Evolutionary conservation across 2,329 filamentous ascomycete genomes (phyloP).

Genomic region (Alternaria tenuissima): DNA sequence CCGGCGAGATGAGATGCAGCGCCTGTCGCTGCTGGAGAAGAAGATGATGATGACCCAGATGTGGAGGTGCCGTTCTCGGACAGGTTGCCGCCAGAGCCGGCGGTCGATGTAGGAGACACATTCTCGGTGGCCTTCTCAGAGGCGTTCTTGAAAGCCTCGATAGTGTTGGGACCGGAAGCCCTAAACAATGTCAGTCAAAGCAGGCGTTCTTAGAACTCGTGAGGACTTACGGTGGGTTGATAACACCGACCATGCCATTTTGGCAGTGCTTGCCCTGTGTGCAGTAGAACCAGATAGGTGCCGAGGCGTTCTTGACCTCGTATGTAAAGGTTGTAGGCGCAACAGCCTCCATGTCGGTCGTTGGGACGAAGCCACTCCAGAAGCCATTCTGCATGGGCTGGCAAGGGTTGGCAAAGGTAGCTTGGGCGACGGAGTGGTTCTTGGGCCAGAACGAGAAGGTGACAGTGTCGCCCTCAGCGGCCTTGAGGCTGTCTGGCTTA

Average conservation of each 20-base stretch:
- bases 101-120: conserved; percentile 35
- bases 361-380: conserved; percentile 50
- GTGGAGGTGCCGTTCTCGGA: conserved; percentile 28
- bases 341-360: conserved; percentile 30
- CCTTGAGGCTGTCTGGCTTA: conserved; percentile 45
- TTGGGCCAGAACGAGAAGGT: conserved; percentile 52
- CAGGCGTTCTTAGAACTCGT: neutral
- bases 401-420: conserved; percentile 47
- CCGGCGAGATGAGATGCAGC: conserved; percentile 39
- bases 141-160: conserved; percentile 37
- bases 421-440: conserved; percentile 52
- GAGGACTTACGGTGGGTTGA: conserved; percentile 49
- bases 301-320: conserved; percentile 46
- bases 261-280: conserved; percentile 51
- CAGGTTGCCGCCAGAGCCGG: conserved; percentile 37
- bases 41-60: conserved; percentile 15
- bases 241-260: conserved; percentile 51
- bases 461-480: conserved; percentile 49
- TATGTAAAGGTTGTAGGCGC: conserved; percentile 43
- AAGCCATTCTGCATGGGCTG: conserved; percentile 45
- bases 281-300: conserved; percentile 54
- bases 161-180: conserved; percentile 31
- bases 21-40: conserved; percentile 29
- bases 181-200: conserved; percentile 25
- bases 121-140: conserved; percentile 29